phyloP scores from a whole-genome alignment of 2,329 filamentous ascomycete genomes.

The Fusarium sambucinum region DNA sequence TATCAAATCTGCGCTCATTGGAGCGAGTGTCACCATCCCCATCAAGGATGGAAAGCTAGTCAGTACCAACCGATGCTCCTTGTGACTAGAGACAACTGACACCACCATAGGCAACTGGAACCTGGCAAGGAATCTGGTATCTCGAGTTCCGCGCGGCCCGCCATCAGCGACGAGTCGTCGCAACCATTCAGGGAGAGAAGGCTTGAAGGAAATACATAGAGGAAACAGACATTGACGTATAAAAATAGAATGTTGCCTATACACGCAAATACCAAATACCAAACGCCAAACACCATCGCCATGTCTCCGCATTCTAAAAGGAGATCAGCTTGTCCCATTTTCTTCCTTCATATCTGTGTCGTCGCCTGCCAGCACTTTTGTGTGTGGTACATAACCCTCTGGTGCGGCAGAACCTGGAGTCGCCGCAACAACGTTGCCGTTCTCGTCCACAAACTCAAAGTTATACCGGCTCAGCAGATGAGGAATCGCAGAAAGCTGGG shows the following conservation, averaged over 20 bases:
- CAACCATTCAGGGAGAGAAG: constrained; percentile 93
- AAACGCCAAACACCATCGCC: constrained; percentile 56
- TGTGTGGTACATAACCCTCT: constrained; percentile 70
- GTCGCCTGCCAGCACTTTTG: constrained; percentile 73
- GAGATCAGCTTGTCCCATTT: constrained; percentile 53
- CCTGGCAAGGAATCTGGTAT: constrained; percentile 94
- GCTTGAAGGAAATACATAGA: constrained; percentile 41
- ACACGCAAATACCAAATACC: constrained; percentile 28
- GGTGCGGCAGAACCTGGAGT: constrained; percentile 78
- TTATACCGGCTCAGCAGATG: constrained; percentile 95
- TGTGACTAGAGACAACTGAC: constrained; percentile 10
- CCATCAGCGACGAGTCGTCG: constrained; percentile 85
- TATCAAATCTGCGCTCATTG: constrained; percentile 90
- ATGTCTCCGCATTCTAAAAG: constrained; percentile 44
- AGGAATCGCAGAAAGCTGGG: constrained; percentile 94
- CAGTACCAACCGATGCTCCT: constrained; percentile 46
- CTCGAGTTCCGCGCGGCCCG: constrained; percentile 84
- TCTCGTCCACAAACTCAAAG: constrained; percentile 96
- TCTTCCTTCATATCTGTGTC: constrained; percentile 72
- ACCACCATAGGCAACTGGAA: constrained; percentile 66
- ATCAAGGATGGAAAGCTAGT: constrained; percentile 87
- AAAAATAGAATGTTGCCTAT: constrained; percentile 32
- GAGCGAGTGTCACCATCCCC: constrained; percentile 89
- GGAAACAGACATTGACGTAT: constrained; percentile 13
- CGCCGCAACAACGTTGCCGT: constrained; percentile 85